Evolutionary conservation across 768 basidiomycete species (phyloP).

Genomic region (Hygrophoropsis aurantiaca): DNA sequence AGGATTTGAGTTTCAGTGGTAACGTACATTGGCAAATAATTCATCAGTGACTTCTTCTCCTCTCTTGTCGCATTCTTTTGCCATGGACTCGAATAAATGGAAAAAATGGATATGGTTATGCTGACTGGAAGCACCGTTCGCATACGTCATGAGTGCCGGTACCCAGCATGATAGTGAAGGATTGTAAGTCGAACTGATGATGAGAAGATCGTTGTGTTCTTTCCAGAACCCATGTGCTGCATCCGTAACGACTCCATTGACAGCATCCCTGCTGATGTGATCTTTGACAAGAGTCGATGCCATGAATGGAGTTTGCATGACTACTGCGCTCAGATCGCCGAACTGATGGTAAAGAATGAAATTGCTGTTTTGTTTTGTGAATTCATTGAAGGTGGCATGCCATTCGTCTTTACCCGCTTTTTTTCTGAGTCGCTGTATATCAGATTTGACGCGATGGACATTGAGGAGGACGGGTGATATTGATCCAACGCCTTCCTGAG

Average conservation of each 20-base stretch:
- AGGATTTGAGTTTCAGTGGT: too few relatives aligned
- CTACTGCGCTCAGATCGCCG: conserved; percentile 23
- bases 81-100: conserved; percentile 28
- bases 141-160: conserved; percentile 32
- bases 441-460: background rate
- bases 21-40: conserved; percentile 10
- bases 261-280: conserved; percentile 7
- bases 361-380: conserved; percentile 10
- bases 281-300: conserved; percentile 25
- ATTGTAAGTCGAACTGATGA: conserved; percentile 31
- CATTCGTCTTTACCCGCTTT: too few relatives aligned
- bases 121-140: conserved; percentile 30
- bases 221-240: conserved; percentile 37
- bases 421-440: background rate
- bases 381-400: too few relatives aligned
- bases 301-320: conserved; percentile 30
- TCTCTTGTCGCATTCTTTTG: conserved; percentile 14
- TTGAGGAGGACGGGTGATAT: background rate
- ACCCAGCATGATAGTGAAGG: conserved; percentile 29
- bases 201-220: conserved; percentile 26
- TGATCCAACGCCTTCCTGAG: background rate
- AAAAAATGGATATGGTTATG: conserved; percentile 34
- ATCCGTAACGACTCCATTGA: conserved; percentile 37
- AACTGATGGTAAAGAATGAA: conserved; percentile 18
- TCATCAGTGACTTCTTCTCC: conserved; percentile 11